phyloP scores from a whole-genome alignment of 2,329 filamentous ascomycete genomes.

The Cucurbitaria berberidis region DNA sequence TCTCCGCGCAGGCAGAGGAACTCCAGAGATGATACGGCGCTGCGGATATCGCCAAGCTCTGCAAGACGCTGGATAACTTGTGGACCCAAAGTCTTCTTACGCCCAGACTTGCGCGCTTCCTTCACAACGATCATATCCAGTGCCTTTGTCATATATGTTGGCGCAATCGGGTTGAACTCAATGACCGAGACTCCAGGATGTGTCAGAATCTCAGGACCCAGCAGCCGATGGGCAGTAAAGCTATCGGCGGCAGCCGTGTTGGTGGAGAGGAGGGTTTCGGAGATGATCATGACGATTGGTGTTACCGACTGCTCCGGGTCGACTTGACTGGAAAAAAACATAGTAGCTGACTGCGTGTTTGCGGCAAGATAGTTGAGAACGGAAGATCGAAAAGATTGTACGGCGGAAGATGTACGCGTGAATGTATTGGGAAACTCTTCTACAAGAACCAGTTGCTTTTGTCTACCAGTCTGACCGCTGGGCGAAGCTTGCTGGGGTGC shows the following conservation, averaged over 20 bases:
- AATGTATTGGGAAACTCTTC: constrained; percentile 61
- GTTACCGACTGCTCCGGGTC: constrained; percentile 31
- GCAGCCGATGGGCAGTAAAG: constrained; percentile 87
- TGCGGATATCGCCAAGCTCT: constrained; percentile 89
- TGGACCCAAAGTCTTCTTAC: constrained; percentile 77
- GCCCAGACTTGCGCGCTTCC: constrained; percentile 78
- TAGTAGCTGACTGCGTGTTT: constrained; percentile 64
- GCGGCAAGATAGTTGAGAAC: constrained; percentile 77
- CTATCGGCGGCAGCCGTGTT: constrained; percentile 85
- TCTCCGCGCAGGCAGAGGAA: constrained; percentile 89
- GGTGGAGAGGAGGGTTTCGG: constrained; percentile 86
- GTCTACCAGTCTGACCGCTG: constrained; percentile 21
- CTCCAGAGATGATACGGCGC: constrained; percentile 88
- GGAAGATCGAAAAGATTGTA: constrained; percentile 69
- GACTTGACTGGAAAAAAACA: constrained; percentile 46
- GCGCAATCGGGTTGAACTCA: constrained; percentile 91
- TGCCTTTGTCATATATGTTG: constrained; percentile 83
- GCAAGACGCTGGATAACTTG: constrained; percentile 78
- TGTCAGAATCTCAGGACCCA: constrained; percentile 83
- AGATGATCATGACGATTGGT: constrained; percentile 88
- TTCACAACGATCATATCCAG: constrained; percentile 82
- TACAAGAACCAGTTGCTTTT: constrained; percentile 54
- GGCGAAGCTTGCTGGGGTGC: constrained; percentile 16
- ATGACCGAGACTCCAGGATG: constrained; percentile 81
- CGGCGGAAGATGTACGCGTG: constrained; percentile 50